phyloP scores from a whole-genome alignment of 257 asterid genomes.

The Cynanchum wilfordii region DNA sequence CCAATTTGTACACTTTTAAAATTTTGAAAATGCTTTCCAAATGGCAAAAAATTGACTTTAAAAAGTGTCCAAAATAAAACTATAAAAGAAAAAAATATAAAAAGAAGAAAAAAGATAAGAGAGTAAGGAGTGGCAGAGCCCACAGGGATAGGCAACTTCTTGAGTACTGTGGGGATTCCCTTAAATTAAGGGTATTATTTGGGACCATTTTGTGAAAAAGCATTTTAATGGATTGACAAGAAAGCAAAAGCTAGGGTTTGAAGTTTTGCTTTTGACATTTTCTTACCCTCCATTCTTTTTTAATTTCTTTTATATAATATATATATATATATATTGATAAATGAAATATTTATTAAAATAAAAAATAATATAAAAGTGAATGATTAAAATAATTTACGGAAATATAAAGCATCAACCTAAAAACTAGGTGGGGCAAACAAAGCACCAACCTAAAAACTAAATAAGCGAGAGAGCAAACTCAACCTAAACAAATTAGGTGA shows the following conservation, averaged over 20 bases:
- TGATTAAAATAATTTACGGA: too few species aligned
- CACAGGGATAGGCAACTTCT: conserved; percentile 10
- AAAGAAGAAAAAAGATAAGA: neutral
- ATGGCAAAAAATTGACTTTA: conserved; percentile 9
- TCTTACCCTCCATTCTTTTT: neutral
- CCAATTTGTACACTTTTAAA: too few species aligned
- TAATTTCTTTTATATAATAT: too few species aligned
- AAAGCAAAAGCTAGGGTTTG: conserved; percentile 17
- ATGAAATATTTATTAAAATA: too few species aligned
- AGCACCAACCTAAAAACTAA: too few species aligned
- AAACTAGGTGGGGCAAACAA: too few species aligned
- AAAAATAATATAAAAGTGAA: too few species aligned
- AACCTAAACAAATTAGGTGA: too few species aligned
- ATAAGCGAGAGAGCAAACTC: too few species aligned
- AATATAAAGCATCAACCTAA: too few species aligned
- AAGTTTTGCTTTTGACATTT: conserved; percentile 15
- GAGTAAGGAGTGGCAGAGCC: conserved; percentile 5
- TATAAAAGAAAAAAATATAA: neutral
- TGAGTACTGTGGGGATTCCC: conserved; percentile 24
- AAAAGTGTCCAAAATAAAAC: neutral
- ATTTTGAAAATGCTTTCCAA: too few species aligned
- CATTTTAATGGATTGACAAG: conserved; percentile 15
- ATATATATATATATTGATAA: too few species aligned
- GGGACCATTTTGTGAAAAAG: conserved; percentile 28
- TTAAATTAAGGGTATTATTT: conserved; percentile 24